Base-by-base conservation (phyloP, 495 filamentous ascomycete species). In the Penicillium simplicissimum region DNA sequence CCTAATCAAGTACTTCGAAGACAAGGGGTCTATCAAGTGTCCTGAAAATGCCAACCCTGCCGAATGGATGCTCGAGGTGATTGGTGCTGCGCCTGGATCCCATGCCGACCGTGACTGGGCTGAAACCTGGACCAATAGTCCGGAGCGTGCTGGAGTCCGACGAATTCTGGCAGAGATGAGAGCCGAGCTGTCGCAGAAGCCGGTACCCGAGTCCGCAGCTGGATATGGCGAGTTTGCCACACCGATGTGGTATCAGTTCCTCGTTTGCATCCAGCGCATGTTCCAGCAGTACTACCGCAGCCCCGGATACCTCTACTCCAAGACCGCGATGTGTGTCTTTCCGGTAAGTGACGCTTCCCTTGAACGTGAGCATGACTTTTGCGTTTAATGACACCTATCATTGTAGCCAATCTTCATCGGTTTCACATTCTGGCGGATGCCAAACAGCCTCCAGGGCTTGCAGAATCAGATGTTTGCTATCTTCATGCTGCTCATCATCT, bases 211-310 rank as follows among this genome's bases (percentile, higher is more conserved):
- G 28, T 69, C 37, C 36, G 61, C 66, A 8, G 66, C 70, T 35
- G 69, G 71, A 13, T 75, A 72, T 82, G 70, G 70, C 8, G 79
- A 82, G 48, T 84, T 81, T 58, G 81, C 84, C 1, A 81, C 81
- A 70, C 78, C 84, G 0, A 71, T 85, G 53, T 66, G 61, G 53
- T 65, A 68, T 15, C 85, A 88, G 55, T 69, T 86, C 13, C 59
- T 67, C 6, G 66, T 79, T 19, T 83, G 84, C 17, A 69, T 78
- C 7, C 62, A 70, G 25, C 83, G 93, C 55, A 86, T 93, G 64
- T 94, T 95, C 77, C 79, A 93, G 71, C 90, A 96, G 69, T 96
- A 94, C 77, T 96, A 91, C 90, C 87, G 93, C 42, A 92, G 88
- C 10, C 93, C 92, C 2, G 81, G 83, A 0, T 97, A 97, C 75